These are phyloP conservation scores for Fraxinus angustifolia DNA, from an alignment of 305 asterid species.

Conservation along the genomic window DNA sequence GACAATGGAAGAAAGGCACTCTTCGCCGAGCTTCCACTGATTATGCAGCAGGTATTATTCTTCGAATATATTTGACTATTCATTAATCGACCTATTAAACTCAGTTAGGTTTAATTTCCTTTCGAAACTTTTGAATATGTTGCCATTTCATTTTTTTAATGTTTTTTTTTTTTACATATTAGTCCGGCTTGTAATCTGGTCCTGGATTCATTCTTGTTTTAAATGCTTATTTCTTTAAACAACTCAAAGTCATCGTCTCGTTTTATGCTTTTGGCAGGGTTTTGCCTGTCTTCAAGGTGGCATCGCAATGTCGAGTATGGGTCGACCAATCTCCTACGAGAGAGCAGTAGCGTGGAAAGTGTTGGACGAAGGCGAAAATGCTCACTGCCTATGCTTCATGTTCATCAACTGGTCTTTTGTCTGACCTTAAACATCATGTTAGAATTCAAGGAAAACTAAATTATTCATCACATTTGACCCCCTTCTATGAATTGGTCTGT, in stretches of 20 bases:
- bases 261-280: slow-evolving; percentile 42
- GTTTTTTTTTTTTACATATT: no score
- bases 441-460: slow-evolving; percentile 17
- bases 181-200: no score
- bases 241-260: neutral
- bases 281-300: slow-evolving; percentile 77
- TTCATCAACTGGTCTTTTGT: slow-evolving; percentile 86
- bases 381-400: slow-evolving; percentile 87
- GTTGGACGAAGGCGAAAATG: slow-evolving; percentile 75
- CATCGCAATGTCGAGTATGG: slow-evolving; percentile 85
- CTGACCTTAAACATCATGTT: slow-evolving; percentile 29
- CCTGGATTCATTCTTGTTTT: neutral
- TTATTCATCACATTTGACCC: slow-evolving; percentile 18
- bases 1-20: slow-evolving; percentile 70
- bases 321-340: slow-evolving; percentile 76
- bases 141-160: neutral
- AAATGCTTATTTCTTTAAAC: neutral
- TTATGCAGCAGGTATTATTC: slow-evolving; percentile 71
- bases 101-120: neutral
- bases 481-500: slow-evolving; percentile 7
- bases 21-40: slow-evolving; percentile 82
- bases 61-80: neutral
- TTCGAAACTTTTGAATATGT: neutral
- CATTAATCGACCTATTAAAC: neutral
- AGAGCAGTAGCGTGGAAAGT: slow-evolving; percentile 95